phyloP scores from a whole-genome alignment of 1,284 basidiomycete species.

The Rhodotorula sp. region DNA sequence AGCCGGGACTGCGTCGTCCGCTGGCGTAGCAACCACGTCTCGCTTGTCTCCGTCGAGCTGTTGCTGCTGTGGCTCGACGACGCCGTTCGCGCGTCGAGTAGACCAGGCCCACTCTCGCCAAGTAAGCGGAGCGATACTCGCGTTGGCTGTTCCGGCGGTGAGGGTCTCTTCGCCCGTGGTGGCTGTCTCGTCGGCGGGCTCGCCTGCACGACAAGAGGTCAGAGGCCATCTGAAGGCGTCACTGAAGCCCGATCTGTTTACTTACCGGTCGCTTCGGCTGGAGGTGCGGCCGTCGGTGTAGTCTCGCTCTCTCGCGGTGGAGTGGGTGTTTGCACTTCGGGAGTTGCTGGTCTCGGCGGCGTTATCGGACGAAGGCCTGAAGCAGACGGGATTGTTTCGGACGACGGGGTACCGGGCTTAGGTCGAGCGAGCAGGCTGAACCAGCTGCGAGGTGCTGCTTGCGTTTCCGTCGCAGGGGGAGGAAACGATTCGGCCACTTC shows the following conservation, averaged over 20 bases:
- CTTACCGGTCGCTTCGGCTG: not conserved
- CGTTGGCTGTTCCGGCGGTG: not conserved
- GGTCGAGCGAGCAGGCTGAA: constrained; percentile 3
- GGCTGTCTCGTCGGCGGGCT: not conserved
- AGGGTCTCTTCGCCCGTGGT: not conserved
- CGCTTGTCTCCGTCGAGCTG: not conserved
- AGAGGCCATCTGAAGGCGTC: no score
- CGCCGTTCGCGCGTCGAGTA: not conserved
- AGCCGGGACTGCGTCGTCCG: no score
- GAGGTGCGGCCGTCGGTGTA: not conserved
- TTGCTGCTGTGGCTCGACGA: not conserved
- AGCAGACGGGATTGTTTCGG: not conserved
- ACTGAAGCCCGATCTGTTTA: no score
- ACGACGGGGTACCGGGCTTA: not conserved
- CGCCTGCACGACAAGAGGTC: no score
- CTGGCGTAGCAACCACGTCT: no score
- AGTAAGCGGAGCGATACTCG: not conserved
- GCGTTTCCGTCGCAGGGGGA: no score
- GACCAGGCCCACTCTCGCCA: constrained; percentile 3
- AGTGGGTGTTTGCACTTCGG: not conserved
- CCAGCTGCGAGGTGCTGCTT: not conserved
- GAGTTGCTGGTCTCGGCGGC: not conserved
- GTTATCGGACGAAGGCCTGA: no score
- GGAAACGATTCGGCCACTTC: not conserved
- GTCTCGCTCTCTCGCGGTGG: constrained; percentile 1